Percentiles rank a stretch among this genome's conserved stretches.
These are phyloP conservation scores for Suhomyces bolitotheri DNA, from an alignment of 1,139 yeast species.

Conservation along the genomic window DNA sequence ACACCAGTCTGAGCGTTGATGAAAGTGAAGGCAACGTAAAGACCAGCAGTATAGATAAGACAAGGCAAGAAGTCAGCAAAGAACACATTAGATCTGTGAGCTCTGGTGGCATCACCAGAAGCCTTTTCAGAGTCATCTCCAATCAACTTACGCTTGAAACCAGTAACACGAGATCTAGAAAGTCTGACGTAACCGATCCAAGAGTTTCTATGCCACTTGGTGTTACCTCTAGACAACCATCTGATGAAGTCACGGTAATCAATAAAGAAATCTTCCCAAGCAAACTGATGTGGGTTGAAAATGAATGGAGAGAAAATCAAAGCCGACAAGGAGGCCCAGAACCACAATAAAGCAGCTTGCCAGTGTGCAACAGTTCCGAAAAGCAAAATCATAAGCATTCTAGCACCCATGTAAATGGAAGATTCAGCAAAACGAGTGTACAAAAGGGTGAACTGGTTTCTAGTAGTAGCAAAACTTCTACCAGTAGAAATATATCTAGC, in stretches of 20 bases:
- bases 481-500: slow-evolving; percentile 99
- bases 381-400: slow-evolving; percentile 82
- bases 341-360: slow-evolving; percentile 98
- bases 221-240: slow-evolving; percentile 98
- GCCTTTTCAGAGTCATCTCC: slow-evolving; percentile 91
- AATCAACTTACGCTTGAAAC: slow-evolving; percentile 89
- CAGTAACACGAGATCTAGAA: slow-evolving; percentile 95
- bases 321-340: slow-evolving; percentile 94
- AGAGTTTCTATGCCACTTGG: slow-evolving; percentile 98
- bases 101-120: slow-evolving; percentile 93
- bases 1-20: slow-evolving; percentile 98
- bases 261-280: slow-evolving; percentile 98
- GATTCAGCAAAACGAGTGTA: slow-evolving; percentile 97
- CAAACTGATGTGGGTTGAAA: slow-evolving; percentile 98
- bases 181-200: slow-evolving; percentile 98
- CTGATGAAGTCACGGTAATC: slow-evolving; percentile 98
- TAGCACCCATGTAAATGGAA: slow-evolving; percentile 94
- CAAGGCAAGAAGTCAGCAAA: slow-evolving; percentile 89
- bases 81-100: slow-evolving; percentile 83
- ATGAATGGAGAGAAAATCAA: slow-evolving; percentile 91
- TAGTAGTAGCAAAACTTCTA: slow-evolving; percentile 98
- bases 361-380: slow-evolving; percentile 93
- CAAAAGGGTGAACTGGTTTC: slow-evolving; percentile 94
- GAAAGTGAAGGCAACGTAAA: slow-evolving; percentile 87
- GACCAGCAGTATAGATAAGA: slow-evolving; percentile 81